A percentile compares a stretch with the other conserved stretches of the same genome.
Evolutionary conservation across 331 rosid species (phyloP).

Genomic region (Quercus tomentella): DNA sequence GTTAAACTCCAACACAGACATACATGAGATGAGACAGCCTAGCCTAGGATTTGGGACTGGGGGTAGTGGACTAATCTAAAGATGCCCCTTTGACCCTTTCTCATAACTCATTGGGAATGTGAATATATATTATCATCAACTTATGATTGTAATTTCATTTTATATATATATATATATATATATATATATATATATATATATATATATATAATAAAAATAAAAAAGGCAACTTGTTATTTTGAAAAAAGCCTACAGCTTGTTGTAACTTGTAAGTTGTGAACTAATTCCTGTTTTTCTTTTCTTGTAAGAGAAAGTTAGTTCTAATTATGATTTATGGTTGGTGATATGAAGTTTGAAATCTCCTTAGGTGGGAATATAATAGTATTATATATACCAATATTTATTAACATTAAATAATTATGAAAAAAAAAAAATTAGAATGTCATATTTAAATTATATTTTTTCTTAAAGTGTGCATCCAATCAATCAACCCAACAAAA

Average conservation of each 20-base stretch:
- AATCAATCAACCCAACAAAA: too few species aligned
- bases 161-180: too few species aligned
- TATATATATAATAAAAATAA: too few species aligned
- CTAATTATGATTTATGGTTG: neutral
- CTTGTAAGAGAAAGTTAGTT: neutral
- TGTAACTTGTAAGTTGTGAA: neutral
- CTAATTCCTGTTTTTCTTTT: neutral
- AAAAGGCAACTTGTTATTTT: neutral
- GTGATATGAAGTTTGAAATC: neutral
- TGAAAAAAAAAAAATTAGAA: neutral
- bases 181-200: too few species aligned
- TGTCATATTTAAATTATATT: neutral
- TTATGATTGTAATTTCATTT: too few species aligned
- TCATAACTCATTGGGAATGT: neutral
- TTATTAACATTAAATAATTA: too few species aligned
- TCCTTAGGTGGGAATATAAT: neutral
- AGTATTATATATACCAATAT: too few species aligned
- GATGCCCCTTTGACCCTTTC: slow-evolving; percentile 29
- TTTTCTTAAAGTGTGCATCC: too few species aligned
- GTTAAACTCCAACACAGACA: slow-evolving; percentile 20
- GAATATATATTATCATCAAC: neutral
- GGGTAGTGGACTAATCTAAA: slow-evolving; percentile 18
- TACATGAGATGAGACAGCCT: slow-evolving; percentile 25
- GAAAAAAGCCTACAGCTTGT: neutral
- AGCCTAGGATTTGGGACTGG: slow-evolving; percentile 15